phyloP scores from a whole-genome alignment of 2,329 filamentous ascomycete species.

The Trichophyton equinum region DNA sequence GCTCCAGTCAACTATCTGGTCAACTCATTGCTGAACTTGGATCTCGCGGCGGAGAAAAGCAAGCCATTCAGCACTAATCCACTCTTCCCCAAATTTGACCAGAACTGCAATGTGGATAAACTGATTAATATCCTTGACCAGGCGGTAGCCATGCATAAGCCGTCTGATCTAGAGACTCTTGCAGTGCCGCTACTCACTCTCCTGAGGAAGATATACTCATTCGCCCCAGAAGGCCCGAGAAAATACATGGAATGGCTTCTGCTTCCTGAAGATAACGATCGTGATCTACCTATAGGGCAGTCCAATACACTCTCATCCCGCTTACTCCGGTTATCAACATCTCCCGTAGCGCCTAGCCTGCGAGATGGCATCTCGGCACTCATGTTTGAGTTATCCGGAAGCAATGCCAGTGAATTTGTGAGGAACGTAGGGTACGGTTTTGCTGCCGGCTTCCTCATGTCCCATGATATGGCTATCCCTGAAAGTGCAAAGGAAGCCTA shows the following conservation, averaged over 20 bases:
- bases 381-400: constrained; percentile 76
- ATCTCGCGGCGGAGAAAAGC: constrained; percentile 46
- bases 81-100: constrained; percentile 54
- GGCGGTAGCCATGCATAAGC: constrained; percentile 50
- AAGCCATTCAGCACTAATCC: constrained; percentile 35
- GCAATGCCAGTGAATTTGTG: constrained; percentile 67
- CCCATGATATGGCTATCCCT: constrained; percentile 68
- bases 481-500: constrained; percentile 49
- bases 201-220: constrained; percentile 56
- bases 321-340: constrained; percentile 65
- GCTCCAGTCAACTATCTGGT: constrained; percentile 58
- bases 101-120: constrained; percentile 48
- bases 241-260: constrained; percentile 52
- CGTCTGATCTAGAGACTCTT: constrained; percentile 58
- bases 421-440: constrained; percentile 91
- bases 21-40: constrained; percentile 70
- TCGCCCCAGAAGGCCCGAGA: constrained; percentile 52
- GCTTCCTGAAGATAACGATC: constrained; percentile 64
- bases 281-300: constrained; percentile 63
- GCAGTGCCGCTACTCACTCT: constrained; percentile 63
- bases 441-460: constrained; percentile 78
- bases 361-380: constrained; percentile 64
- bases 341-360: constrained; percentile 56
- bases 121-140: constrained; percentile 58
- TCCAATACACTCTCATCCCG: constrained; percentile 61